Evolutionary conservation across 768 basidiomycete genomes (phyloP).

Genomic region (Suillus occidentalis): DNA sequence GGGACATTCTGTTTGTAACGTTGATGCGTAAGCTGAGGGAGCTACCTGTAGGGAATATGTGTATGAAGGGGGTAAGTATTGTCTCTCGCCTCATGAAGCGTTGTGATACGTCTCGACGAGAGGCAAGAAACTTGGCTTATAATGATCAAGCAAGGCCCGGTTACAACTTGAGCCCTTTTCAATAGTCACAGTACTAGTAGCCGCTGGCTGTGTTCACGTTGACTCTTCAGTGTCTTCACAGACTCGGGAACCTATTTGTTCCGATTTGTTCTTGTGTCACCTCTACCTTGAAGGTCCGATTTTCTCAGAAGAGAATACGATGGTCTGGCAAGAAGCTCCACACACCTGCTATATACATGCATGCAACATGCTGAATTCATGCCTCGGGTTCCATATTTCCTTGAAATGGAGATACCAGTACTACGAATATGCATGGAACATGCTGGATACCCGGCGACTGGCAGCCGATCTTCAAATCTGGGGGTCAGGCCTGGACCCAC

Average conservation of each 20-base stretch:
- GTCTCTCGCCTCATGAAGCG: constrained; percentile 23
- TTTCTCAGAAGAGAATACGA: too few species aligned
- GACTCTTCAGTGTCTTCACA: neutral
- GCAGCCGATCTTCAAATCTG: neutral
- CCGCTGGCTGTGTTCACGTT: neutral
- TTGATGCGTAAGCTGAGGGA: constrained; percentile 13
- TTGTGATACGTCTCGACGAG: constrained; percentile 28
- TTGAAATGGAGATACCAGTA: neutral
- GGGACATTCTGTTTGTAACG: constrained; percentile 18
- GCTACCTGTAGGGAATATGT: constrained; percentile 15
- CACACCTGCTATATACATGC: neutral
- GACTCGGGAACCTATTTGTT: neutral
- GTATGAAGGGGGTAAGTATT: constrained; percentile 17
- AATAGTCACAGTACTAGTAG: neutral
- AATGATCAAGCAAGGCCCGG: constrained; percentile 22
- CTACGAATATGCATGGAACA: neutral
- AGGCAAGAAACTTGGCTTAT: constrained; percentile 23
- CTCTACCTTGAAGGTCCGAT: neutral
- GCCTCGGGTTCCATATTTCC: neutral
- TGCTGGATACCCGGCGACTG: neutral
- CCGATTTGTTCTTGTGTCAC: neutral
- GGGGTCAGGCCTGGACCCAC: neutral
- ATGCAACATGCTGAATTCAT: neutral
- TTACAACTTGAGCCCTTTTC: neutral
- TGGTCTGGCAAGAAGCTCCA: too few species aligned